These are phyloP conservation scores for Fusarium haematococcum DNA, from an alignment of 2,329 filamentous ascomycete species.

Conservation along the genomic window DNA sequence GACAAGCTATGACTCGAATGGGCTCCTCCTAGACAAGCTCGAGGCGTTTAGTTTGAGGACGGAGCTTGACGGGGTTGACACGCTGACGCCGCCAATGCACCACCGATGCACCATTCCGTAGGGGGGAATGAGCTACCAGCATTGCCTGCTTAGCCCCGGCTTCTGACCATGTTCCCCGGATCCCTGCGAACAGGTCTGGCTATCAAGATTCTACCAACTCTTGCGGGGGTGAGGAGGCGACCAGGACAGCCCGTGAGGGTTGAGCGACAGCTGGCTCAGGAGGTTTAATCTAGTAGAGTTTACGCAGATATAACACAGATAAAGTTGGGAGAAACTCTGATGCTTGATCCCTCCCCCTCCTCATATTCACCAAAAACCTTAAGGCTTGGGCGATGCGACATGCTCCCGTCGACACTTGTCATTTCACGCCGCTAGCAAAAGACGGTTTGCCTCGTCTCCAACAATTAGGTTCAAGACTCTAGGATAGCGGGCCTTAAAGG, in stretches of 20 bases:
- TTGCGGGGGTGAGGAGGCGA: background rate
- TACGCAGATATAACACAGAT: background rate
- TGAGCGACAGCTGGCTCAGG: background rate
- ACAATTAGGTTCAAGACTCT: background rate
- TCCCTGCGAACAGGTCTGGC: background rate
- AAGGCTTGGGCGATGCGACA: background rate
- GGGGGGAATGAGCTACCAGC: background rate
- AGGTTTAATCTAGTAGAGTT: background rate
- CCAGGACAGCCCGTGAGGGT: background rate
- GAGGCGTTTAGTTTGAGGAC: background rate
- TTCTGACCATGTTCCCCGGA: constrained; percentile 6
- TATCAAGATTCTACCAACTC: background rate
- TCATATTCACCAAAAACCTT: background rate
- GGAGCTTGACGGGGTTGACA: background rate
- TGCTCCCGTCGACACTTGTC: background rate
- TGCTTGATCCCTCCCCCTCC: background rate
- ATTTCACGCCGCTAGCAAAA: constrained; percentile 4
- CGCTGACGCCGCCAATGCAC: background rate
- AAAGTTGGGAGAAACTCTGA: background rate
- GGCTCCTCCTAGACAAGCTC: background rate
- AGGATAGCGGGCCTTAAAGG: background rate
- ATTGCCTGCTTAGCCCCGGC: constrained; percentile 6
- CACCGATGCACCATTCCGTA: background rate
- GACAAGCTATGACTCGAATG: background rate
- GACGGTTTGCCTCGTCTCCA: background rate